phyloP scores from a whole-genome alignment of 805 yeast species.

The Lipomyces mesembrius region DNA sequence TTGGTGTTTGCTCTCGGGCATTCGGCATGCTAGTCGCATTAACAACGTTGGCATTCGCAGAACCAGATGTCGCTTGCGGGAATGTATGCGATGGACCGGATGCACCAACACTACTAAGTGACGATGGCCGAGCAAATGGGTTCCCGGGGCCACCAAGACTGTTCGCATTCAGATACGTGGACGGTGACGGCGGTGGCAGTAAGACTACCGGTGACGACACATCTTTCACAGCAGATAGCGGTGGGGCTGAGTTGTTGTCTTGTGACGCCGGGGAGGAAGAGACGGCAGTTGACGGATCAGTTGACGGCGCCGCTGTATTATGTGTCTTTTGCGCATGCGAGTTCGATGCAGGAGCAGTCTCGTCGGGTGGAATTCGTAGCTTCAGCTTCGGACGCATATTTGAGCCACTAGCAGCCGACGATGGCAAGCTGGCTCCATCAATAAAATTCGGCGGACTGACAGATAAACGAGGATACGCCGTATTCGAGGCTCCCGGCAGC shows the following conservation, averaged over 20 bases:
- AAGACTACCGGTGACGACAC: constrained; percentile 42
- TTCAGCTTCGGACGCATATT: constrained; percentile 46
- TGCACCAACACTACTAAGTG: constrained; percentile 6
- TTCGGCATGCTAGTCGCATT: constrained; percentile 37
- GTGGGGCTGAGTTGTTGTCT: constrained; percentile 24
- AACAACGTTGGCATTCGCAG: constrained; percentile 39
- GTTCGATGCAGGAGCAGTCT: constrained; percentile 18
- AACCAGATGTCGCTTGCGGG: constrained; percentile 18
- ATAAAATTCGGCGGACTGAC: constrained; percentile 15
- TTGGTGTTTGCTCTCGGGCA: constrained; percentile 68
- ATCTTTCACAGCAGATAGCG: constrained; percentile 35
- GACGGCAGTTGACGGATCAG: constrained; percentile 29
- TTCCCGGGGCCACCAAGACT: constrained; percentile 45
- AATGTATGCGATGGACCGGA: constrained; percentile 6
- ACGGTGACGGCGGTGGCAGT: constrained; percentile 47
- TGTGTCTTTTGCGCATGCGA: constrained; percentile 8
- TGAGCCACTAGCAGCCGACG: constrained; percentile 7
- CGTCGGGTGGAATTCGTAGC: constrained; percentile 47
- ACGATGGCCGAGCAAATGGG: constrained; percentile 42
- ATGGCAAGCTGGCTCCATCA: constrained; percentile 11
- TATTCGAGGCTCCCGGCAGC: not conserved
- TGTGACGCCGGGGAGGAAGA: constrained; percentile 23
- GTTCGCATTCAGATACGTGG: constrained; percentile 41
- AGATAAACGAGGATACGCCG: constrained; percentile 2
- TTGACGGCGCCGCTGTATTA: constrained; percentile 13